Evolutionary conservation across 2,329 filamentous ascomycete species (phyloP), one percentile per base, ranked within the genome.

Genomic region (Diplodia scrobiculata): DNA sequence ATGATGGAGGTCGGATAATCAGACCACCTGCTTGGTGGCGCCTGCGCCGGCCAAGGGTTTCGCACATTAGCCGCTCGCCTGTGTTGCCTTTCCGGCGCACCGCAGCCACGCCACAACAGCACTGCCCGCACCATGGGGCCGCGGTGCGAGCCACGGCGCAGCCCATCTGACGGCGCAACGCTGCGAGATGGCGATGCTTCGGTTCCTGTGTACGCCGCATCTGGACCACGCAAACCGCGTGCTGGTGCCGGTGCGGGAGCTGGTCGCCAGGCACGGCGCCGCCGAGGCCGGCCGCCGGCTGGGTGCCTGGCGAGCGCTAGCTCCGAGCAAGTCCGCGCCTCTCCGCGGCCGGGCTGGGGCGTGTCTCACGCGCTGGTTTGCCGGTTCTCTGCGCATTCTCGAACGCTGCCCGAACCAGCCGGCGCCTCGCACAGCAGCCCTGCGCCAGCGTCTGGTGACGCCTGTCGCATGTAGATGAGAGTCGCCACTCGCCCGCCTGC

Each of bases 401-500:
- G 55, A 60, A 60, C 55, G 14, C 55, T 60, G 21, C 38, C 14
- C 38, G 55, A 60, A 48, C 25, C 36, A 41, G 55, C 38, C 55
- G 13, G 27, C 54, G 29, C 54, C 54, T 27, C 48, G 48, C 48
- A 51, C 48, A 5, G 48, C 48, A 51, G 19, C 48, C 19, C 27
- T 25, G 54, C 19, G 53, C 54, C 32, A 25, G 25, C 19, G 36
- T 58, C 54, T 58, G 54, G 36, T 58, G 54, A 58, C 41, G 54
- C 54, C 36, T 60, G 55, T 60, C 41, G 55, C 55, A 60, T 29
- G 55, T 60, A 60, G 55, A 60, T 60, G 55, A 60, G 55, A 60
- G 38, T 60, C 38, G 55, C 55, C 55, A 60, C 55, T 59, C 54
- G 54, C 25, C 21, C 54, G 38, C 54, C 54, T 21, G 55, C 55